Evolutionary conservation across 306 rosid genomes (phyloP), one percentile per base, ranked within the genome.

Genomic region (Corylus avellana): DNA sequence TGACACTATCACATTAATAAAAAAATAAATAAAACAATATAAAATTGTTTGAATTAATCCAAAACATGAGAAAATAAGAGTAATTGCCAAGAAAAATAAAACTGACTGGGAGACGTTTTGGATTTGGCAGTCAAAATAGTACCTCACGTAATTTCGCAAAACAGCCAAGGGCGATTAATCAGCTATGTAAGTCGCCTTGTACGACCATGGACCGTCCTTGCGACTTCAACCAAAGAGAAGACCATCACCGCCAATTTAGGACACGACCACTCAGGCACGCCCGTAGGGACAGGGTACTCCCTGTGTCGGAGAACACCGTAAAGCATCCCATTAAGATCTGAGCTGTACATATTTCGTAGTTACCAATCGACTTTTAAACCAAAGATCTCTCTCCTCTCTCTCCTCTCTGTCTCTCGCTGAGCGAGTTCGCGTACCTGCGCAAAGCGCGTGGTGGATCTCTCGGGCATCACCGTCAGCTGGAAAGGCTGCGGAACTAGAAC

Each of bases 301-400:
- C 58, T 81, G 82, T 48, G 85, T 77, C 83, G 76, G 81, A 80
- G 1, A 42, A 47, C 83, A 84, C 73, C 56, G 78, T 79, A 76
- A 56, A 29, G 27, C 46, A 79, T 46, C 44, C 22, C 27, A 44
- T 82, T 81, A 16, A 76, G 81, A 86, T 75, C 75, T 81, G 83
- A 87, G 88, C 90, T 90, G 94, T 86, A 78, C 87, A 58, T 79
- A 76, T 74, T 78, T 86, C 81, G 85, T 86, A 78, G 76, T 78
- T 82, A 51, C 76, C 82, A 79, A 77, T 46, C 32, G 42, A 72
- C 82, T 80, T 79, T 55, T 69, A 39, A 39, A 39, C 20, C 72
- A 76, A 85, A 44, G 86, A 88, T 84, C 90, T 81, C 25, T 83
- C 51, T 0, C 32, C 66, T 79, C 85, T 75, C 74, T 80, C 76